phyloP scores from a whole-genome alignment of 768 basidiomycete species.

The Polyporus arcularius region DNA sequence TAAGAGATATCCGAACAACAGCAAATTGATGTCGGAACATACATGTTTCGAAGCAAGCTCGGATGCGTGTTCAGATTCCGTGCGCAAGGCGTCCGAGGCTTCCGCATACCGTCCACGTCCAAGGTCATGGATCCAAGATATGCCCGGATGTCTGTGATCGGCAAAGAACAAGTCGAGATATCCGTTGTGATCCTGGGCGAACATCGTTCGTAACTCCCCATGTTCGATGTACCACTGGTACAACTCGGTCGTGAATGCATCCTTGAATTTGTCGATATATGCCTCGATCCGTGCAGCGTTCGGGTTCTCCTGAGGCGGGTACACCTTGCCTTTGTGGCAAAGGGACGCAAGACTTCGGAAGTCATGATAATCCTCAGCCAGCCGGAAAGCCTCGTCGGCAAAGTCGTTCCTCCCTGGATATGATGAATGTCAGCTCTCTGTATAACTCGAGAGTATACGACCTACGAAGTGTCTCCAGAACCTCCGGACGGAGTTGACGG shows the following conservation, averaged over 20 bases:
- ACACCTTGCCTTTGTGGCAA: slow-evolving; percentile 69
- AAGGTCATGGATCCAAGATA: slow-evolving; percentile 90
- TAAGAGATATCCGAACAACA: neutral
- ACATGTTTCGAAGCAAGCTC: slow-evolving; percentile 81
- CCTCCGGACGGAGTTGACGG: slow-evolving; percentile 67
- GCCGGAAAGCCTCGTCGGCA: slow-evolving; percentile 68
- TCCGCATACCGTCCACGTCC: slow-evolving; percentile 63
- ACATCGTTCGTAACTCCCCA: slow-evolving; percentile 80
- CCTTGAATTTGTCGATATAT: slow-evolving; percentile 78
- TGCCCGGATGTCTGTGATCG: slow-evolving; percentile 52
- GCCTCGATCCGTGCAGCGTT: slow-evolving; percentile 59
- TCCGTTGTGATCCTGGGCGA: slow-evolving; percentile 68
- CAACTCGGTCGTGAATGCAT: slow-evolving; percentile 86
- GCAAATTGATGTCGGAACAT: slow-evolving; percentile 24
- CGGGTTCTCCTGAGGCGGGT: slow-evolving; percentile 64
- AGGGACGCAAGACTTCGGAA: slow-evolving; percentile 84
- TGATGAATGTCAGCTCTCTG: neutral
- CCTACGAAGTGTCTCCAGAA: slow-evolving; percentile 82
- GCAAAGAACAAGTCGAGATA: slow-evolving; percentile 78
- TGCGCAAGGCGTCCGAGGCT: slow-evolving; percentile 64
- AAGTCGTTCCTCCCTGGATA: slow-evolving; percentile 64
- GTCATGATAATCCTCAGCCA: slow-evolving; percentile 88
- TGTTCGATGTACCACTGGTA: slow-evolving; percentile 93
- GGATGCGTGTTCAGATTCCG: slow-evolving; percentile 56
- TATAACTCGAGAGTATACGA: slow-evolving; percentile 1